Evolutionary conservation across 306 rosid species (phyloP).

Genomic region (Rosa lucieae): DNA sequence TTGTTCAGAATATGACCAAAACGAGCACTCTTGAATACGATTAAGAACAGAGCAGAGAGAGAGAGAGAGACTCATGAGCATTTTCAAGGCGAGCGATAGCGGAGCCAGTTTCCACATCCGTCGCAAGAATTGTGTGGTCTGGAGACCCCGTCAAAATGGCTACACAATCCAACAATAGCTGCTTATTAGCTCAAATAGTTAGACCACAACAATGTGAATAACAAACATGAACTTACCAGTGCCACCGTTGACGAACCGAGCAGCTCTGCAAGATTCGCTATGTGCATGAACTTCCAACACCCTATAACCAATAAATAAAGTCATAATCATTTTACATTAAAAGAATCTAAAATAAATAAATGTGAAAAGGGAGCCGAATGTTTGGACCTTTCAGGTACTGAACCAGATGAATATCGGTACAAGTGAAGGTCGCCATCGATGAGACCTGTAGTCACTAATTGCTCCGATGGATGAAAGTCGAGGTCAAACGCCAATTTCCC

Average conservation of each 20-base stretch:
- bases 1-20: neutral
- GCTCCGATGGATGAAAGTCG: slow-evolving; percentile 75
- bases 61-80: slow-evolving; percentile 64
- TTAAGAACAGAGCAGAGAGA: neutral
- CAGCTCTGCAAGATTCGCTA: slow-evolving; percentile 80
- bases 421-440: slow-evolving; percentile 65
- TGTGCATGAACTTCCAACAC: slow-evolving; percentile 74
- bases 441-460: slow-evolving; percentile 58
- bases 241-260: slow-evolving; percentile 69
- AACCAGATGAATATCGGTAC: slow-evolving; percentile 59
- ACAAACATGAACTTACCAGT: slow-evolving; percentile 44
- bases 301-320: slow-evolving; percentile 28
- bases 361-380: neutral
- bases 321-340: neutral
- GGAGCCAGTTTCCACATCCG: slow-evolving; percentile 87
- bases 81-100: slow-evolving; percentile 64
- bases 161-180: slow-evolving; percentile 30
- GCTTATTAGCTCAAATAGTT: slow-evolving; percentile 15
- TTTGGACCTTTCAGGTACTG: slow-evolving; percentile 51
- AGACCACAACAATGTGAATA: neutral
- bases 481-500: slow-evolving; percentile 68
- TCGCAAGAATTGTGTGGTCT: slow-evolving; percentile 72
- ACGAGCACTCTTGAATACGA: neutral
- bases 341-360: neutral
- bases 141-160: slow-evolving; percentile 86